Base-by-base conservation (phyloP, 2,329 filamentous ascomycete species). In the Trichoderma citrinoviride region DNA sequence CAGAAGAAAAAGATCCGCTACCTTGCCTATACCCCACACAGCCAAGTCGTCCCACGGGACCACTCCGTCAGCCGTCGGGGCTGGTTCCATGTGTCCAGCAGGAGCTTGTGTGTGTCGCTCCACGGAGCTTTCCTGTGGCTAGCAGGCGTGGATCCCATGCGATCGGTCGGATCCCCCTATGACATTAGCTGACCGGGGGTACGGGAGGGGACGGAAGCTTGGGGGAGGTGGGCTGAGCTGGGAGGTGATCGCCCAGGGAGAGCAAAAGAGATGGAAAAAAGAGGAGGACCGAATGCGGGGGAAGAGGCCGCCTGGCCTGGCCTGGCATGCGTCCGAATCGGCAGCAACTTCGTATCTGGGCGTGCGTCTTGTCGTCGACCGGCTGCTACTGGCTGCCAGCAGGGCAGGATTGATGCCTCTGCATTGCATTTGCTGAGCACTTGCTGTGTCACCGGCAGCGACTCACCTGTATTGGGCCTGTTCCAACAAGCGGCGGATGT, bases 201-300 rank as follows among this genome's bases (percentile, higher is more conserved):
- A 50, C 64, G 64, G 64, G 64, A 65, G 64, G 52, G 58, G 64
- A 65, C 64, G 64, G 64, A 62, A 62, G 58, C 57, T 65, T 65
- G 58, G 57, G 44, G 63, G 58, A 50, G 64, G 64, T 61, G 63
- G 62, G 62, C 62, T 58, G 47, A 60, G 62, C 54, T 65, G 54
- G 46, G 47, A 44, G 54, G 56, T 65, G 55, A 50, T 53, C 58
- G 47, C 40, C 46, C 55, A 61, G 54, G 63, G 63, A 61, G 50
- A 57, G n/a, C n/a, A n/a, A 49, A 43, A 63, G 44, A 44, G 27
- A 41, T 43, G 44, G 33, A 4, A 37, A 37, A 52, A 44, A 63
- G 41, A 41, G 33, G 56, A 63, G 43, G 52, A 21, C 44, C 29
- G 50, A 41, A 63, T 58, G 58, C 49, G 63, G 63, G 63, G 46